These are phyloP conservation scores for Desmodesmus armatus DNA, from an alignment of 139 green algal genomes.

Conservation along the genomic window DNA sequence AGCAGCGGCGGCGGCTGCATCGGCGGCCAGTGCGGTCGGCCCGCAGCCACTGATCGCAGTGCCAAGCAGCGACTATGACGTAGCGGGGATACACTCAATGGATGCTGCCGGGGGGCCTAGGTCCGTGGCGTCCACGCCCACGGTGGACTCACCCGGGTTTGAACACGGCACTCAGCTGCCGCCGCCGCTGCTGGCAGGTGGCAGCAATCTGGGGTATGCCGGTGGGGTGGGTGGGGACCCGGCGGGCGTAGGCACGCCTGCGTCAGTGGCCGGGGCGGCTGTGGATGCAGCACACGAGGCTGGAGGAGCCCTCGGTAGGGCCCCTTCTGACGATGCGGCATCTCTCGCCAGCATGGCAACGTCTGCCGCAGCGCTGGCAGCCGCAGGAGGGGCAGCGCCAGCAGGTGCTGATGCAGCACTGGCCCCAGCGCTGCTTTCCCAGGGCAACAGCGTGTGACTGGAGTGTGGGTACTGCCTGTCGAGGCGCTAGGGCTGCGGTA, in stretches of 20 bases:
- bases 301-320: background rate
- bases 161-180: too few relatives aligned
- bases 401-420: background rate
- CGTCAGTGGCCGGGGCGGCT: background rate
- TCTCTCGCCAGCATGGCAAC: too few relatives aligned
- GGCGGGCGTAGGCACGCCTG: background rate
- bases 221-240: too few relatives aligned
- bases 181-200: too few relatives aligned
- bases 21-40: background rate
- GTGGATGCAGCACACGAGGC: background rate
- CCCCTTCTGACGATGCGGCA: background rate
- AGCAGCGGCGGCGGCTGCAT: slow-evolving; percentile 9
- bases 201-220: too few relatives aligned
- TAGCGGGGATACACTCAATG: background rate
- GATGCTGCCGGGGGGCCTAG: background rate
- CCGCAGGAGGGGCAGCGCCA: background rate
- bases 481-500: slow-evolving; percentile 32
- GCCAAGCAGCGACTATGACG: background rate
- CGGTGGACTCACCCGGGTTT: too few relatives aligned
- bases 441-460: background rate
- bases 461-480: background rate
- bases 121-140: too few relatives aligned
- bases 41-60: slow-evolving; percentile 26
- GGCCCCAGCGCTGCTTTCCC: background rate
- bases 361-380: slow-evolving; percentile 8